Percentiles rank a stretch among this genome's conserved stretches.
Conservation (phyloP, 148 eudicot species). For the Salicornia ramosissima region DNA sequence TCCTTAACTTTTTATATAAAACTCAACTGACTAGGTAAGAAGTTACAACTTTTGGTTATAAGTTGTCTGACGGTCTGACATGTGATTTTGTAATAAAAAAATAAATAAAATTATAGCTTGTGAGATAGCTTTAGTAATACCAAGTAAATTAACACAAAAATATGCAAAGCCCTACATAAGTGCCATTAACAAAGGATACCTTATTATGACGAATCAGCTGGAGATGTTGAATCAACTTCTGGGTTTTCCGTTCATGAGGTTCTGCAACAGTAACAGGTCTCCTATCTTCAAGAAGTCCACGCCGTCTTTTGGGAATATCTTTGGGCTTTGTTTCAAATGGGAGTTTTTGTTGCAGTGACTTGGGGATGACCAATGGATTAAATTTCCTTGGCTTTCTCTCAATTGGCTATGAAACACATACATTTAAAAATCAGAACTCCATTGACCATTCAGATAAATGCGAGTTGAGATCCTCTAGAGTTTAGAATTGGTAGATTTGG, state of each 20-base stretch:
- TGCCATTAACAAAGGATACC: slow-evolving; percentile 33
- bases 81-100: no score
- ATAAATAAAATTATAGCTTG: neutral
- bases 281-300: slow-evolving; percentile 32
- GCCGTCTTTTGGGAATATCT: slow-evolving; percentile 42
- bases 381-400: slow-evolving; percentile 69
- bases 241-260: slow-evolving; percentile 52
- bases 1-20: no score
- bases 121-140: neutral
- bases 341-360: slow-evolving; percentile 56
- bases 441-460: neutral
- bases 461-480: no score
- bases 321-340: slow-evolving; percentile 87
- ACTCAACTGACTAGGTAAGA: no score
- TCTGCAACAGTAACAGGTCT: slow-evolving; percentile 77
- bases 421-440: neutral
- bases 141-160: neutral
- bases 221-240: slow-evolving; percentile 48
- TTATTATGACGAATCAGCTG: slow-evolving; percentile 57
- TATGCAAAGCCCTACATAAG: neutral
- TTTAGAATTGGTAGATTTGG: no score
- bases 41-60: no score
- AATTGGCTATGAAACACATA: slow-evolving; percentile 49
- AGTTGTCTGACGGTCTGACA: no score
- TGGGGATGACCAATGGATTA: slow-evolving; percentile 77